These are phyloP conservation scores for Boletus mariae DNA, from an alignment of 1,284 basidiomycete species.

Conservation along the genomic window DNA sequence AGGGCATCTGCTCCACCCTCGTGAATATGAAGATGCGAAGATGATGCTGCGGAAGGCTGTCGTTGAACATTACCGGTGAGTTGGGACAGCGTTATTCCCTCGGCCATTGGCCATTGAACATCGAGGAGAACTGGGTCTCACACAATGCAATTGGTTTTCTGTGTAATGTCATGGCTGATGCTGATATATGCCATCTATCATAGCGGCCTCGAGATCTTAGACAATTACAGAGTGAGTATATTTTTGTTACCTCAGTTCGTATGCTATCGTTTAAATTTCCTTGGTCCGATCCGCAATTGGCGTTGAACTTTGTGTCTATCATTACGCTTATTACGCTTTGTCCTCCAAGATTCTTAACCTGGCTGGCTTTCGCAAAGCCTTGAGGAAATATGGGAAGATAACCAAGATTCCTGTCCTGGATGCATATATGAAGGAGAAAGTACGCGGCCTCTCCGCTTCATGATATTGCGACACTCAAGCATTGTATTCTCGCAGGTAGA, in stretches of 20 bases:
- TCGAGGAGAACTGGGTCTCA: neutral
- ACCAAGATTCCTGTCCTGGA: conserved; percentile 67
- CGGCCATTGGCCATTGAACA: neutral
- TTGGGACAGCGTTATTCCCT: neutral
- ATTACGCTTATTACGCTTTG: neutral
- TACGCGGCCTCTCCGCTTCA: conserved; percentile 23
- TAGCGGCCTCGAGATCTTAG: conserved; percentile 74
- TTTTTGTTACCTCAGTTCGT: neutral
- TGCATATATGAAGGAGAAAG: conserved; percentile 73
- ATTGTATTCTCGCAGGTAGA: conserved; percentile 48
- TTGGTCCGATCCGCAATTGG: neutral
- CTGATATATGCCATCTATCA: conserved; percentile 13
- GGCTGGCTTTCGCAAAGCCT: conserved; percentile 85
- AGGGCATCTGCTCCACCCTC: conserved; percentile 50
- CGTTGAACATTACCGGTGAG: conserved; percentile 79
- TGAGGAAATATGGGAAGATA: conserved; percentile 94
- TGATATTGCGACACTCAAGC: neutral
- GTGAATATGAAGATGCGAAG: conserved; percentile 80
- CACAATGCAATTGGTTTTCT: neutral
- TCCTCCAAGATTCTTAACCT: conserved; percentile 67
- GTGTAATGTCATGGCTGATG: neutral
- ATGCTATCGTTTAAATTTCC: neutral
- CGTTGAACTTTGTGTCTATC: neutral
- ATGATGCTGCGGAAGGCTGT: conserved; percentile 81
- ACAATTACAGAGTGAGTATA: conserved; percentile 78